These are phyloP conservation scores for Sphaerostilbella broomeana DNA, from an alignment of 2,329 filamentous ascomycete species.

Conservation along the genomic window DNA sequence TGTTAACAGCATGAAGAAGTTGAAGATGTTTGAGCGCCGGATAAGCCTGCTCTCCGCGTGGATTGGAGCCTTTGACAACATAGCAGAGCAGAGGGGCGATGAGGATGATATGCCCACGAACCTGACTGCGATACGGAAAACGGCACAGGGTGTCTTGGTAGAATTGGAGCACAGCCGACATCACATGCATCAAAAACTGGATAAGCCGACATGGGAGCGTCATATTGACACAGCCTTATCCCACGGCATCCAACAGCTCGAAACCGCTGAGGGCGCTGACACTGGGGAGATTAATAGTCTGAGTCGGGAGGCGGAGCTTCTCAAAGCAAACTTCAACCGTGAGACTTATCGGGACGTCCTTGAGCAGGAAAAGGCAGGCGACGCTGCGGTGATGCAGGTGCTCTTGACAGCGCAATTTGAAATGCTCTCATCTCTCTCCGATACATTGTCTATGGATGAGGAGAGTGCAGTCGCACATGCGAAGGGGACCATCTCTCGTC, in stretches of 20 bases:
- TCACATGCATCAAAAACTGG: slow-evolving; percentile 78
- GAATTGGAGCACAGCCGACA: slow-evolving; percentile 88
- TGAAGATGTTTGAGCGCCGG: slow-evolving; percentile 75
- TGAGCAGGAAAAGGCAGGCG: slow-evolving; percentile 77
- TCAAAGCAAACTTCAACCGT: slow-evolving; percentile 75
- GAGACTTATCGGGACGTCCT: slow-evolving; percentile 71
- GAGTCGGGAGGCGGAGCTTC: slow-evolving; percentile 73
- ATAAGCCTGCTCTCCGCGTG: slow-evolving; percentile 83
- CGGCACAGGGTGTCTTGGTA: slow-evolving; percentile 72
- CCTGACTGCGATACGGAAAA: slow-evolving; percentile 72
- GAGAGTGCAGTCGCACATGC: slow-evolving; percentile 76
- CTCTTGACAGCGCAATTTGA: slow-evolving; percentile 89
- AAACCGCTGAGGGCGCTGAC: slow-evolving; percentile 47
- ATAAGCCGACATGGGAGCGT: slow-evolving; percentile 79
- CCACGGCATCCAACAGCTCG: slow-evolving; percentile 74
- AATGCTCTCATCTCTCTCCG: slow-evolving; percentile 74
- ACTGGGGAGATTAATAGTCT: slow-evolving; percentile 60
- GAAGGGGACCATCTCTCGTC: slow-evolving; percentile 65
- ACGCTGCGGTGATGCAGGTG: slow-evolving; percentile 71
- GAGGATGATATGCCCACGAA: slow-evolving; percentile 58
- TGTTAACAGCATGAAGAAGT: slow-evolving; percentile 69
- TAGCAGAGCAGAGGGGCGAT: slow-evolving; percentile 58
- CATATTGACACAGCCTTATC: slow-evolving; percentile 81
- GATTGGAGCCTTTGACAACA: slow-evolving; percentile 83
- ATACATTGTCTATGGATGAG: slow-evolving; percentile 76